phyloP scores from a whole-genome alignment of 2,329 filamentous ascomycete genomes.

The Claviceps sp. region DNA sequence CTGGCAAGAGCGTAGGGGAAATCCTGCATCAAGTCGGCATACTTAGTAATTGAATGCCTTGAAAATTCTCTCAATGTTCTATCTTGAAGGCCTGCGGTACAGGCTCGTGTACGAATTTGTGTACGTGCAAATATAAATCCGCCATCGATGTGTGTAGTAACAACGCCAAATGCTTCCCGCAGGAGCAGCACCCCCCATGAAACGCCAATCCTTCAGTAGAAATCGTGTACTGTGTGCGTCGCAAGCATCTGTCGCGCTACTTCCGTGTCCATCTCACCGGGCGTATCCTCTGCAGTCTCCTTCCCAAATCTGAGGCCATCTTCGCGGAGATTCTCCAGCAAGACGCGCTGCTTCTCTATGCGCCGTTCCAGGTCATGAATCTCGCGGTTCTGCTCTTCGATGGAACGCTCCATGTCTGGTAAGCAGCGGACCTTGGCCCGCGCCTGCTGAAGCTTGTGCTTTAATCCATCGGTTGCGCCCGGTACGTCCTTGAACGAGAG shows the following conservation, averaged over 20 bases:
- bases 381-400: slow-evolving; percentile 59
- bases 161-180: neutral
- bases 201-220: neutral
- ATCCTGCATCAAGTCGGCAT: slow-evolving; percentile 44
- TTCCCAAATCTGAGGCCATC: slow-evolving; percentile 24
- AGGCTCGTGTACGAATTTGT: neutral
- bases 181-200: neutral
- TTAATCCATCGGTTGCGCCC: slow-evolving; percentile 63
- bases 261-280: slow-evolving; percentile 26
- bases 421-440: slow-evolving; percentile 50
- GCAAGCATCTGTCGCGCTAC: slow-evolving; percentile 9
- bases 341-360: slow-evolving; percentile 47
- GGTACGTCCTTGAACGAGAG: slow-evolving; percentile 60
- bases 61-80: neutral
- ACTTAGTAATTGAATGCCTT: slow-evolving; percentile 1
- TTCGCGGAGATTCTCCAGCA: slow-evolving; percentile 41
- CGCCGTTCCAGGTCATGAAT: slow-evolving; percentile 51
- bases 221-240: neutral
- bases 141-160: neutral
- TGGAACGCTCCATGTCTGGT: slow-evolving; percentile 54
- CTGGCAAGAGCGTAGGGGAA: slow-evolving; percentile 48
- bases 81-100: neutral
- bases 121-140: neutral
- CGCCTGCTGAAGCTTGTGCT: slow-evolving; percentile 72
- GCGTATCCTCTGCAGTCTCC: slow-evolving; percentile 15